Base-by-base conservation (phyloP, 2,329 filamentous ascomycete species). In the Metarhizium guizhouense region DNA sequence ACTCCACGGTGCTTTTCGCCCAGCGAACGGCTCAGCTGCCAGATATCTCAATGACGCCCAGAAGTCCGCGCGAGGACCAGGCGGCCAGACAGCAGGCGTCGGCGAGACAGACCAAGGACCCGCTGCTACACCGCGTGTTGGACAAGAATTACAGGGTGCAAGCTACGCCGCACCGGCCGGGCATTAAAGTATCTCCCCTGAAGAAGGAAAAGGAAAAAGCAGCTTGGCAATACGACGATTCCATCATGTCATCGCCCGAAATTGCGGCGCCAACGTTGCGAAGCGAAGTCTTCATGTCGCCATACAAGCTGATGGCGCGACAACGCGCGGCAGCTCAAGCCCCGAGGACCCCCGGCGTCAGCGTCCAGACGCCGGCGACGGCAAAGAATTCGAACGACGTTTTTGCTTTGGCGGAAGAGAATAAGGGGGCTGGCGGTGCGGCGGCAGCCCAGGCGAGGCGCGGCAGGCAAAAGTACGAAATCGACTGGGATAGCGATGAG, bases 111-210 rank as follows among this genome's bases (percentile, higher is more conserved):
- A 64, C 76, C 64, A 82, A 84, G 58, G 90, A 96, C 66, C 88
- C 89, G 3, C 77, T 97, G 8, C 80, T 99, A 45, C 93, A 97
- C 69, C 88, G 88, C 57, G 79, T 97, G n/a, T 82, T 95, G 5
- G 92, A 97, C 76, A 96, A 95, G 72, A 96, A 88, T 56, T 99
- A 95, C 74, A 89, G 93, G 36, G 80, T 99, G 29, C 90, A 95
- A 70, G 90, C 93, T 6, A 99, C 94, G 10, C 94, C 94, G 0
- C 85, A 94, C 62, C 86, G 84, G 64, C 66, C 68, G 3, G 62
- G 70, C 3, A 64, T 69, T 36, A 74, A 73, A 40, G 68, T 76
- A 47, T 79, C 76, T 7, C 77, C 78, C 1, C 66, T 77, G 54
- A 53, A 53, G 34, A 60, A 54, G 40, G 55, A 10, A 8, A 51